phyloP scores from a whole-genome alignment of 257 asterid genomes.

The Striga asiatica region DNA sequence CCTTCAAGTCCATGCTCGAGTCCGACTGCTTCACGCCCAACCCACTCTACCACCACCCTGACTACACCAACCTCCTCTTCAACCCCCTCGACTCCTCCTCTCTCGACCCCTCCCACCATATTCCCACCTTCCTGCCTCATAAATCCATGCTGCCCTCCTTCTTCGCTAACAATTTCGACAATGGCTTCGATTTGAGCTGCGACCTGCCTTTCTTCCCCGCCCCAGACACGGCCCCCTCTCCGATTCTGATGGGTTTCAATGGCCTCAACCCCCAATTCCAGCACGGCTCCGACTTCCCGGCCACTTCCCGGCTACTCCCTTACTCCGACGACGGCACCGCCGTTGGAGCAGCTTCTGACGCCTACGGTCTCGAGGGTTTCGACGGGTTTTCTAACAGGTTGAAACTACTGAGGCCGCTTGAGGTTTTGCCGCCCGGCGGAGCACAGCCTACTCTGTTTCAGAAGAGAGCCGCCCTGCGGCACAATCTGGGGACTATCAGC shows the following conservation, averaged over 20 bases:
- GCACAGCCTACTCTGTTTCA: slow-evolving; percentile 37
- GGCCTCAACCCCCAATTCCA: slow-evolving; percentile 25
- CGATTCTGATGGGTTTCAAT: slow-evolving; percentile 22
- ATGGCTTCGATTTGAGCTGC: slow-evolving; percentile 30
- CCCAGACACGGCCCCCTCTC: slow-evolving; percentile 11
- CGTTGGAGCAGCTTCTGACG: slow-evolving; percentile 17
- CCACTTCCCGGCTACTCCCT: slow-evolving; percentile 19
- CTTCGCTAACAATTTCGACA: slow-evolving; percentile 20
- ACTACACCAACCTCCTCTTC: slow-evolving; percentile 19
- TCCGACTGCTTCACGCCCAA: slow-evolving; percentile 21
- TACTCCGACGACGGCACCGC: slow-evolving; percentile 21
- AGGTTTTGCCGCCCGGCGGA: slow-evolving; percentile 26
- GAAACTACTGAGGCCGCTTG: slow-evolving; percentile 34
- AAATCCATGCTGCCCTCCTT: slow-evolving; percentile 23
- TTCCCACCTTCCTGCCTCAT: slow-evolving; percentile 20
- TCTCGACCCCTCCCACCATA: slow-evolving; percentile 25
- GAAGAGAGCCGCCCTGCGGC: slow-evolving; percentile 40
- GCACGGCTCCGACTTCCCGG: slow-evolving; percentile 16
- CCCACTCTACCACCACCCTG: slow-evolving; percentile 19
- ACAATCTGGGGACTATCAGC: slow-evolving; percentile 22
- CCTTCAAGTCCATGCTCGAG: slow-evolving; percentile 42
- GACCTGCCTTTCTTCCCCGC: slow-evolving; percentile 19
- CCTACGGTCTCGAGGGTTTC: slow-evolving; percentile 22
- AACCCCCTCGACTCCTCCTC: slow-evolving; percentile 22
- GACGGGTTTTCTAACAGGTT: slow-evolving; percentile 20